These are phyloP conservation scores for Podaxis pistillaris DNA, from an alignment of 768 basidiomycete genomes.

Conservation along the genomic window DNA sequence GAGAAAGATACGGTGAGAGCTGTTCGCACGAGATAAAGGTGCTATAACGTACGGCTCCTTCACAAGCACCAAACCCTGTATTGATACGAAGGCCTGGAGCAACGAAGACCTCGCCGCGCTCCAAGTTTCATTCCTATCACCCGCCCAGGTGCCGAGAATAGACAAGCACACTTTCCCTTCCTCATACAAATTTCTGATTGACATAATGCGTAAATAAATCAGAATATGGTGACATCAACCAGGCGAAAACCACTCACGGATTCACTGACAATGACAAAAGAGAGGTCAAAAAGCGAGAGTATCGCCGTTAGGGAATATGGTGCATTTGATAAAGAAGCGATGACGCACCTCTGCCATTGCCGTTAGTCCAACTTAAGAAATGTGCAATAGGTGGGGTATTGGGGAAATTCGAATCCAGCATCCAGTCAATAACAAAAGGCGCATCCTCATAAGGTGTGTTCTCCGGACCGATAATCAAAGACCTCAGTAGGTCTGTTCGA, in stretches of 20 bases:
- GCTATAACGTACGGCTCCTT: conserved; percentile 75
- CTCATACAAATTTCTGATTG: conserved; percentile 80
- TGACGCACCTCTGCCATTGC: conserved; percentile 76
- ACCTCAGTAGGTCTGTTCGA: conserved; percentile 81
- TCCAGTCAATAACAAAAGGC: conserved; percentile 95
- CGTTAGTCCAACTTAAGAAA: conserved; percentile 94
- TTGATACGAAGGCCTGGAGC: conserved; percentile 89
- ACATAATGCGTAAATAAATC: background rate
- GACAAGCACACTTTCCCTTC: conserved; percentile 95
- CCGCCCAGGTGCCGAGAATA: conserved; percentile 89
- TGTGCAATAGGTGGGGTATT: conserved; percentile 82
- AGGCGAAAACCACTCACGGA: conserved; percentile 51
- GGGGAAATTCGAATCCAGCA: conserved; percentile 82
- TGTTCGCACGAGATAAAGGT: background rate
- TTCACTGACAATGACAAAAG: conserved; percentile 48
- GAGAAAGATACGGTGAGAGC: conserved; percentile 11
- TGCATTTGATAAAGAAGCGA: conserved; percentile 3
- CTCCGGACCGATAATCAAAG: conserved; percentile 87
- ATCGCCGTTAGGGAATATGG: conserved; percentile 11
- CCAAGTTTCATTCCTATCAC: conserved; percentile 88
- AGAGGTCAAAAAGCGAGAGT: background rate
- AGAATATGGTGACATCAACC: background rate
- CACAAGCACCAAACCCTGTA: conserved; percentile 90
- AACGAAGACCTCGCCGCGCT: conserved; percentile 80
- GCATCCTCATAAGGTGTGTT: conserved; percentile 96